Evolutionary conservation across 352 stramenopile genomes (phyloP), one percentile per base, ranked within the genome.

Genomic region (Globisporangium sylvaticum): DNA sequence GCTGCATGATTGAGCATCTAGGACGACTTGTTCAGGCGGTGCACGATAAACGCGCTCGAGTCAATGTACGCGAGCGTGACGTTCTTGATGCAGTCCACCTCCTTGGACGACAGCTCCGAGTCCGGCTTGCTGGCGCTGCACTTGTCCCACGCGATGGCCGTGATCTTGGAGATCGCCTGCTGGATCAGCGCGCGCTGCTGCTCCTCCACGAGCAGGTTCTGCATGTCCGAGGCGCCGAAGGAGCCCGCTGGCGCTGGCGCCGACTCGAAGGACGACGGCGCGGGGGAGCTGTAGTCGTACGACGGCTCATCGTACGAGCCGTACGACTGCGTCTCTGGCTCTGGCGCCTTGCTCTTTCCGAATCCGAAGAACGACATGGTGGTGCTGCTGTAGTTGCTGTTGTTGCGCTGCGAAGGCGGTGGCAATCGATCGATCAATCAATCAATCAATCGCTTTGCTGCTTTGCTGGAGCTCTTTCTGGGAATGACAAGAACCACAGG

Each of bases 121-220:
- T 95, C 88, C 37, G 88, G 87, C 70, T 92, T 94, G 75, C 70
- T 83, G 58, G 83, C 85, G 71, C 85, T 94, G 73, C 89, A 96
- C 71, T 94, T 96, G 73, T 96, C 88, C 88, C 88, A 96, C 34
- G 88, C 90, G 60, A 96, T 82, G 22, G 87, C 84, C 60, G 89
- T 94, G 72, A 96, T 94, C 83, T 96, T 96, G 64, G 85, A 87
- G 62, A 96, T 85, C 56, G 88, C 88, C 70, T 94, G 84, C 70
- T 95, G 89, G 65, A 96, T 91, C 39, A 95, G 61, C 58, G 84
- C 87, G 65, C 87, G 88, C 75, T 94, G 85, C 77, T 96, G 89
- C 75, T 96, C 89, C 70, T 94, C 86, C 75, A 94, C 76, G 57
- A 96, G 79, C 58, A 94, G 74, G 72, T 89, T 75, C 79, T 96